A percentile compares a stretch with the other conserved stretches of the same genome.
phyloP scores from a whole-genome alignment of 345 rosid species.

The Aquilaria malaccensis region DNA sequence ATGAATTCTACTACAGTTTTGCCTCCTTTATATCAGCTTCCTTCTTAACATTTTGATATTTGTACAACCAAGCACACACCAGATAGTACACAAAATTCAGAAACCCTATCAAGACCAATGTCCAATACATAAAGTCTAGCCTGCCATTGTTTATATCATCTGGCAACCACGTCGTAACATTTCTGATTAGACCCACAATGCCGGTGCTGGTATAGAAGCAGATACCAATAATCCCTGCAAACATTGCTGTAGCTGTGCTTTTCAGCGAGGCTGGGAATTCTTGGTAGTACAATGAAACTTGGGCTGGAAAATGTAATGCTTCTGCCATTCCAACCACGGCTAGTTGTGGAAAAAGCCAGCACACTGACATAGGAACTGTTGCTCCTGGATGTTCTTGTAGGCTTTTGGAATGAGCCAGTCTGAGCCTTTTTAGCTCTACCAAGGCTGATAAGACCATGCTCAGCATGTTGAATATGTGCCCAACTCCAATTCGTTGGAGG shows the following conservation, averaged over 20 bases:
- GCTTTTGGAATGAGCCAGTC: conserved; percentile 4
- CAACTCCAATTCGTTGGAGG: conserved; percentile 25
- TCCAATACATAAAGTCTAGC: conserved; percentile 30
- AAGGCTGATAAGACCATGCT: conserved; percentile 15
- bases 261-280: conserved; percentile 27
- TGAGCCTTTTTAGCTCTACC: conserved; percentile 32
- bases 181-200: conserved; percentile 18
- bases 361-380: conserved; percentile 21
- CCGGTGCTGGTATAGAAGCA: conserved; percentile 15
- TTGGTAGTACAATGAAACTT: conserved; percentile 24
- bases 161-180: conserved; percentile 30
- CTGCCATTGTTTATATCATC: conserved; percentile 31
- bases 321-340: conserved; percentile 31
- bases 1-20: too few species aligned
- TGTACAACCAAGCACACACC: too few species aligned
- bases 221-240: conserved; percentile 21
- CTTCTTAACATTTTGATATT: too few species aligned
- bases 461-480: too few species aligned
- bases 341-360: conserved; percentile 38
- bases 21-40: too few species aligned
- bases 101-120: conserved; percentile 18
- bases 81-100: conserved; percentile 38
- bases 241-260: conserved; percentile 31
- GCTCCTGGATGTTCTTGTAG: not conserved
- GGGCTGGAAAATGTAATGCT: conserved; percentile 37